phyloP scores from a whole-genome alignment of 78 protist genomes.

The Dictyostelium brefeldianum region DNA sequence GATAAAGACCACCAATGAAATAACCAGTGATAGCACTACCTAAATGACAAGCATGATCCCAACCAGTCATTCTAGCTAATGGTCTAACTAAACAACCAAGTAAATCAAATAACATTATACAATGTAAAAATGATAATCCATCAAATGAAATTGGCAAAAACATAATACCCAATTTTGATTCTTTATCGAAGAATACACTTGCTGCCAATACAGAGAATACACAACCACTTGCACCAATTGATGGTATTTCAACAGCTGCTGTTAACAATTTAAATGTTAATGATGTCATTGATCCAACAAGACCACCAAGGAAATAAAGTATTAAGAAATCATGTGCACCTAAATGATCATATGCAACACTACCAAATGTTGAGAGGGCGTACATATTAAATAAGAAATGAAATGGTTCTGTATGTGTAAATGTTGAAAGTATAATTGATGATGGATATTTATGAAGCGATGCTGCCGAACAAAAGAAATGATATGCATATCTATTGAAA shows the following conservation, averaged over 20 bases:
- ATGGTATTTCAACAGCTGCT: neutral
- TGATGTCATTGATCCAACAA: constrained; percentile 59
- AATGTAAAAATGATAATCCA: neutral
- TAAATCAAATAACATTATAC: constrained; percentile 17
- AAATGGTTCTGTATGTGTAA: constrained; percentile 36
- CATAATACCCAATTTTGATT: constrained; percentile 15
- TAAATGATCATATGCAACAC: constrained; percentile 38
- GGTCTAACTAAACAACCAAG: neutral
- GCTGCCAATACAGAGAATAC: constrained; percentile 23
- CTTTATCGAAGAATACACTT: constrained; percentile 2
- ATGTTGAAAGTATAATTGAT: constrained; percentile 38
- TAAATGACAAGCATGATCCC: constrained; percentile 76
- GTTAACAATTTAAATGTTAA: constrained; percentile 12
- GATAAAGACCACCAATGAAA: constrained; percentile 5
- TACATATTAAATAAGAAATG: constrained; percentile 61
- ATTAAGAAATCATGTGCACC: constrained; percentile 15
- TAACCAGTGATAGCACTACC: neutral
- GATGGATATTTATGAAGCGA: constrained; percentile 19
- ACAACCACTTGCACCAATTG: constrained; percentile 68
- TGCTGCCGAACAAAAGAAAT: constrained; percentile 37
- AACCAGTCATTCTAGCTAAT: neutral
- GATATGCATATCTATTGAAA: neutral
- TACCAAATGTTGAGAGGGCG: constrained; percentile 43
- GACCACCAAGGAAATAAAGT: constrained; percentile 54
- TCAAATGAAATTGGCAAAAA: constrained; percentile 25